Evolutionary conservation across 768 basidiomycete species (phyloP).

Genomic region (Clavulina sp.): DNA sequence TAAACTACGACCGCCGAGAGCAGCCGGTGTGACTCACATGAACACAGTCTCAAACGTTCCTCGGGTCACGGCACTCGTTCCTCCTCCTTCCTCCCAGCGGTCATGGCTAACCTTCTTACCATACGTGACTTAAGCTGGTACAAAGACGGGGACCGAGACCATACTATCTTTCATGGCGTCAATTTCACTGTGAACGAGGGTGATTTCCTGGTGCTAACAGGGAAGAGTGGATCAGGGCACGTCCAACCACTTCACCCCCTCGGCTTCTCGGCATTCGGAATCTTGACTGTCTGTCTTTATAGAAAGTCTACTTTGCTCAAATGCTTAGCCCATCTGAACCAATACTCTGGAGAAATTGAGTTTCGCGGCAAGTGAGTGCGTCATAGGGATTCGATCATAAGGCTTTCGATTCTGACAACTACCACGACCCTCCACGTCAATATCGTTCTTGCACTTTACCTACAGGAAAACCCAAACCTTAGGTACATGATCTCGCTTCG

Average conservation of each 20-base stretch:
- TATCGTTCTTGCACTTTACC: neutral
- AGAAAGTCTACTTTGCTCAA: constrained; percentile 52
- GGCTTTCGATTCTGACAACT: neutral
- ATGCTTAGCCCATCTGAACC: constrained; percentile 61
- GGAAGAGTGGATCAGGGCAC: constrained; percentile 61
- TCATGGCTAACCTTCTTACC: no score
- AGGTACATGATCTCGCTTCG: constrained; percentile 21
- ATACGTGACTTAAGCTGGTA: no score
- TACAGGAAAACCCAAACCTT: constrained; percentile 14
- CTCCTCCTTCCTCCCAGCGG: no score
- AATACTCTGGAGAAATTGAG: constrained; percentile 47
- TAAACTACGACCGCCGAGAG: no score
- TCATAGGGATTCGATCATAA: neutral
- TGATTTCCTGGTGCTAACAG: constrained; percentile 62
- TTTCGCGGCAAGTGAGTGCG: constrained; percentile 47
- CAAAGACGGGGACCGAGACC: no score
- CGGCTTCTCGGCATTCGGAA: neutral
- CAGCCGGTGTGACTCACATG: no score
- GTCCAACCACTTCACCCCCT: constrained; percentile 7
- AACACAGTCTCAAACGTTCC: no score
- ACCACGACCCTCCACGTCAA: no score
- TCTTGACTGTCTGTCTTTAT: neutral
- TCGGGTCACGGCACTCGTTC: no score
- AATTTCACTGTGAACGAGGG: constrained; percentile 47
- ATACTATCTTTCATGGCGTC: constrained; percentile 40